Base-by-base conservation (phyloP, 2,329 filamentous ascomycete species). In the Hypoxylon sp. region DNA sequence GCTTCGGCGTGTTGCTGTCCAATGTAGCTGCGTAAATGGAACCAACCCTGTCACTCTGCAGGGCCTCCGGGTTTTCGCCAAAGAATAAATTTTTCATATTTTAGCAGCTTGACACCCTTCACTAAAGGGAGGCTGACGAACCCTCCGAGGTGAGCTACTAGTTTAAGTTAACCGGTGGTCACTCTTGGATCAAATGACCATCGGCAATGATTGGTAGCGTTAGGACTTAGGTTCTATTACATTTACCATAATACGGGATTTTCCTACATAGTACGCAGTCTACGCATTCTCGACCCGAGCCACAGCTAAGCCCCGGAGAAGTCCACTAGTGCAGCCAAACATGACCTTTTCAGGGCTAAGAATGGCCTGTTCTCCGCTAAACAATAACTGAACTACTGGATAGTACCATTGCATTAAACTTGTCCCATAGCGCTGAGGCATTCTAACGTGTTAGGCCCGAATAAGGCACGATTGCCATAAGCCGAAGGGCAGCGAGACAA, bases 221-320 rank as follows among this genome's bases (percentile, higher is more conserved):
- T 22, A 33, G 42, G 46, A 31, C 44, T 58, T 39, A 47, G 52
- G 31, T 62, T 62, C 58, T 53, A 58, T 62, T 39, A 51, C 39
- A 59, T 59, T 54, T 35, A 53, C 31, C 26, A 64, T 58, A 48
- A 35, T 59, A 39, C 44, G 39, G 54, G 31, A 35, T 19, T 35
- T 48, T 11, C 46, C 22, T 24, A 35, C 60, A 6, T 6, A 31
- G 29, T 24, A 35, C 60, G 29, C 29, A 31, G 29, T 9, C 39
- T 58, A 63, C 59, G 19, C 63, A 52, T 26, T 37, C 48, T 44
- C 29, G 29, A 42, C 29, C 59, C 52, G 64, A 67, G 63, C 67
- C 63, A 70, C 64, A 55, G 33, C 67, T 67, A 37, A 70, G 68
- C 61, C 61, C 59, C 63, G 57, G 65, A 29, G 42, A 35, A 58